phyloP scores from a whole-genome alignment of 768 basidiomycete species.

The Dentipellis fragilis region DNA sequence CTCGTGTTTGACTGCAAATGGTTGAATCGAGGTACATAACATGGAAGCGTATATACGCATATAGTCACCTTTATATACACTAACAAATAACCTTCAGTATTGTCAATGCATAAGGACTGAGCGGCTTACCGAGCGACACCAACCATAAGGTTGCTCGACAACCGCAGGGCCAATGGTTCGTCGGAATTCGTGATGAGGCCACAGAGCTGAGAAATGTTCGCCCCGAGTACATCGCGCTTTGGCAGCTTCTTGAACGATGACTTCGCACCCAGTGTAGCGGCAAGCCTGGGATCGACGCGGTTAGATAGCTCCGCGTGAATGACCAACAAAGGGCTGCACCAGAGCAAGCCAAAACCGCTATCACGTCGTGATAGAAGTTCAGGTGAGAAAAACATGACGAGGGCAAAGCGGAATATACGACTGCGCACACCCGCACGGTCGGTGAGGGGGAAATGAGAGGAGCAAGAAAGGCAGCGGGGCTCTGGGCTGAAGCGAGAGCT shows the following conservation, averaged over 20 bases:
- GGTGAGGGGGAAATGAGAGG: too few species aligned
- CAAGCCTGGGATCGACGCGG: conserved; percentile 41
- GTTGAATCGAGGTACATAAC: not conserved
- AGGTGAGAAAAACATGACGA: conserved; percentile 50
- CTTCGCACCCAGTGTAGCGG: conserved; percentile 82
- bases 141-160: conserved; percentile 85
- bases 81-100: conserved; percentile 8
- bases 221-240: conserved; percentile 72
- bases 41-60: not conserved
- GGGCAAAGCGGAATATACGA: too few species aligned
- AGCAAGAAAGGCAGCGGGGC: too few species aligned
- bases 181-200: conserved; percentile 70
- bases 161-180: conserved; percentile 77
- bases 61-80: conserved; percentile 38
- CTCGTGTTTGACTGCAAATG: conserved; percentile 64
- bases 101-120: not conserved
- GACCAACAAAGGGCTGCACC: conserved; percentile 30
- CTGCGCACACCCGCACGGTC: too few species aligned
- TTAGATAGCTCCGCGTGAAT: not conserved
- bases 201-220: conserved; percentile 77
- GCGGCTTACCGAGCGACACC: conserved; percentile 68
- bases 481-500: too few species aligned
- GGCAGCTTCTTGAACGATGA: conserved; percentile 81
- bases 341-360: conserved; percentile 83
- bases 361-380: conserved; percentile 75